Evolutionary conservation across 129 eudicot species (phyloP).

Genomic region (Helianthus tuberosus): DNA sequence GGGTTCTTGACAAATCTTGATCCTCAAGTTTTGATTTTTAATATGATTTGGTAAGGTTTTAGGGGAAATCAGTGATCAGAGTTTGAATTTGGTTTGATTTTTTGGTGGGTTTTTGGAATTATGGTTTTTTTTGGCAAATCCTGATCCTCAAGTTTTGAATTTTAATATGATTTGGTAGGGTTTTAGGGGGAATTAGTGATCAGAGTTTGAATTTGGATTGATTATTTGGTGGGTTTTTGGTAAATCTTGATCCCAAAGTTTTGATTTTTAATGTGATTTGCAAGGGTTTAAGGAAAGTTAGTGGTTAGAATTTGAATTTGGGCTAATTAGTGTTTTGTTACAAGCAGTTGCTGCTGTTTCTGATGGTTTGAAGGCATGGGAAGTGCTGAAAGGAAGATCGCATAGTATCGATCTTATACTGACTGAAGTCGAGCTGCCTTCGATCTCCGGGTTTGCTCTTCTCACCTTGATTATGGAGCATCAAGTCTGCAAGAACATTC

Average conservation of each 20-base stretch:
- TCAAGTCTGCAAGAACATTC: slow-evolving; percentile 82
- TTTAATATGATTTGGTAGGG: too few species aligned
- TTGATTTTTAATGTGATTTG: neutral
- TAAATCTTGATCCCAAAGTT: neutral
- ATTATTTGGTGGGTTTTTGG: too few species aligned
- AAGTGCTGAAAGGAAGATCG: slow-evolving; percentile 63
- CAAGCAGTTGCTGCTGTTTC: slow-evolving; percentile 79
- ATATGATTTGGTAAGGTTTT: neutral
- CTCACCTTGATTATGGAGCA: slow-evolving; percentile 78
- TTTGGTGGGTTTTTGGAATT: neutral
- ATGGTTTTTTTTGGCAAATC: too few species aligned
- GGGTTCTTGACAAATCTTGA: too few species aligned
- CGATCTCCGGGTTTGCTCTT: slow-evolving; percentile 85
- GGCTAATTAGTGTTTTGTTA: slow-evolving; percentile 16
- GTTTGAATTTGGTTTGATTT: neutral
- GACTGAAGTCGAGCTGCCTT: slow-evolving; percentile 88
- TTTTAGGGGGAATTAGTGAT: slow-evolving; percentile 15
- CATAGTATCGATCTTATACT: slow-evolving; percentile 70
- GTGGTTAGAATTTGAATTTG: neutral
- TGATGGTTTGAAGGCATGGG: slow-evolving; percentile 96
- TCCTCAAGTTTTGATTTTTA: neutral
- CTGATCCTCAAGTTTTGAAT: too few species aligned
- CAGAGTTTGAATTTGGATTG: neutral
- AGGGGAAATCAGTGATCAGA: slow-evolving; percentile 8
- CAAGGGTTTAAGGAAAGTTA: neutral